Evolutionary conservation across 345 rosid genomes (phyloP), one percentile per base, ranked within the genome.

Genomic region (Acer yangbiense): DNA sequence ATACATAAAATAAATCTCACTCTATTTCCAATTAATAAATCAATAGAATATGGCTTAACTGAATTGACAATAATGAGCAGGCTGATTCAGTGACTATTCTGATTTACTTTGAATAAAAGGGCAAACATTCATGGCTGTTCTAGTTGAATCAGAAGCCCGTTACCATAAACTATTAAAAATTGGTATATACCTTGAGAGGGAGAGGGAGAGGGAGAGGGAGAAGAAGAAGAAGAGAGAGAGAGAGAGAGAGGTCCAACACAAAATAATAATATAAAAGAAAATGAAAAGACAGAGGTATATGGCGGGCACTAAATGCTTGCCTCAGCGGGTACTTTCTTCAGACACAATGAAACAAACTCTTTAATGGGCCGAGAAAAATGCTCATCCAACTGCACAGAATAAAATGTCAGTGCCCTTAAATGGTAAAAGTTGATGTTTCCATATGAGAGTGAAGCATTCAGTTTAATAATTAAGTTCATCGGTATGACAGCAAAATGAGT

Each of bases 331-430:
- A 86, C 82, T 85, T 97, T 97, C 89, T 93, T 97, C 84, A 97
- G 87, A 84, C 99, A 94, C 68, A 88, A 85, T 2, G 98, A 88
- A 83, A 93, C 99, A 90, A 97, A 94, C 77, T 97, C 99, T 86
- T 97, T 97, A 91, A 97, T 88, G 66, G 87, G 89, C 70, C 98
- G 97, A 76, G 99, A 93, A 89, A 97, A 97, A 88, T 97, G 99
- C 75, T 97, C 99, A 85, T 97, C 98, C 86, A 97, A 89, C 99
- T 97, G 98, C 81, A 61, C 78, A 83, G 70, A 64, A 82, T 68
- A 84, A 68, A 74, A 57, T 67, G 27, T 77, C 63, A 66, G 20
- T 79, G 65, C 72, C 68, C 71, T 72, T 65, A 76, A 83, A 77
- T 80, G 17, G n/a, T 68, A 50, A 76, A 76, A 48, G 50, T 71